phyloP scores from a whole-genome alignment of 1,284 basidiomycete species.

The Fomitopsis palustris region DNA sequence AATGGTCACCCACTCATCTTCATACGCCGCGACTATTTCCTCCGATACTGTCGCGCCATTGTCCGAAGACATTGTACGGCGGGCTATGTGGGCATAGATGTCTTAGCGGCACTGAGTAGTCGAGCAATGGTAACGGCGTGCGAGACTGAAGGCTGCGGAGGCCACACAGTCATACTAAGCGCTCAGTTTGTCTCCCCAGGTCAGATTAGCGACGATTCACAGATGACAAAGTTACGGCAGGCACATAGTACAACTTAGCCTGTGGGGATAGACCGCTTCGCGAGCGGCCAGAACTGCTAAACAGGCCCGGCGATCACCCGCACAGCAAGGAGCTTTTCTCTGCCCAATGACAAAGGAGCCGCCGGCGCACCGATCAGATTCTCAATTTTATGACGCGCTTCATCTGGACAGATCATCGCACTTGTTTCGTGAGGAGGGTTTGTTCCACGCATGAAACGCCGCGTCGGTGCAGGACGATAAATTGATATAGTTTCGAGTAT shows the following conservation, averaged over 20 bases:
- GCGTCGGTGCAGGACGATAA: too few species aligned
- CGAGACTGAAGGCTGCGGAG: neutral
- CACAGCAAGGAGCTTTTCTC: neutral
- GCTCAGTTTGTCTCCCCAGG: neutral
- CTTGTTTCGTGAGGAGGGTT: too few species aligned
- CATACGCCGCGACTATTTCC: neutral
- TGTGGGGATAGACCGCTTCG: neutral
- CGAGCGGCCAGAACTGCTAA: neutral
- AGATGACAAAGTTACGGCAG: too few species aligned
- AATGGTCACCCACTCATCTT: neutral
- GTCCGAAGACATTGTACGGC: neutral
- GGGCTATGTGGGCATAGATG: neutral
- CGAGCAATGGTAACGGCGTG: neutral
- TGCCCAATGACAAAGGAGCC: neutral
- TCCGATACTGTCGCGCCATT: neutral
- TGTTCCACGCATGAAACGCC: too few species aligned
- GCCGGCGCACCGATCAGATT: neutral
- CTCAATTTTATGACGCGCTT: neutral
- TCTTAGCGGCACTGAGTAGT: neutral
- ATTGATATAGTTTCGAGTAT: too few species aligned
- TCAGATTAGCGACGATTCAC: neutral
- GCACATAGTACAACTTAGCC: neutral
- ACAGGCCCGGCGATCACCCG: neutral
- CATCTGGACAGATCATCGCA: neutral
- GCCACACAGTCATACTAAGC: too few species aligned